Evolutionary conservation across 1,284 basidiomycete genomes (phyloP).

Genomic region (Xerocomus amazonicus): DNA sequence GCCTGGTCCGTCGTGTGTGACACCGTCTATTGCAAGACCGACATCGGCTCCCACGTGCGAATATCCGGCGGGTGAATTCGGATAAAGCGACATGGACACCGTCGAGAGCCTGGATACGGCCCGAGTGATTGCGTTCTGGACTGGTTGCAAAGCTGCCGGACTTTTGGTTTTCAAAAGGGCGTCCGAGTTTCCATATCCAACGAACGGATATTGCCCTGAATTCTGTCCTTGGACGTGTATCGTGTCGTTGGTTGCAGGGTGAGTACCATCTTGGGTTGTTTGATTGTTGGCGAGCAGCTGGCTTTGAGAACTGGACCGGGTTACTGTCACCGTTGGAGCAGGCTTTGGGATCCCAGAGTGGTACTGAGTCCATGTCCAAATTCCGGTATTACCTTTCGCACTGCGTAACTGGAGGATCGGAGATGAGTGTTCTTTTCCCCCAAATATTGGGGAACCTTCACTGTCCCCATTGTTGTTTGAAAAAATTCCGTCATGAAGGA

Average conservation of each 20-base stretch:
- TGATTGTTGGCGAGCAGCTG: conserved; percentile 7
- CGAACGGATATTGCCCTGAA: conserved; percentile 24
- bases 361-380: conserved; percentile 65
- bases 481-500: conserved; percentile 53
- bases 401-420: conserved; percentile 35
- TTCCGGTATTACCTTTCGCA: conserved; percentile 33
- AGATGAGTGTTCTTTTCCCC: conserved; percentile 64
- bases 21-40: conserved; percentile 43
- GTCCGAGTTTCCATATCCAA: conserved; percentile 17
- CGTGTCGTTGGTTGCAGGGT: conserved; percentile 1
- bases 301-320: conserved; percentile 23
- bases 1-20: conserved; percentile 43
- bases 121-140: conserved; percentile 36
- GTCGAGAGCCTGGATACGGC: conserved; percentile 47
- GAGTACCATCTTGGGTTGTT: neutral
- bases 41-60: conserved; percentile 32
- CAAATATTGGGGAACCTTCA: conserved; percentile 71
- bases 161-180: conserved; percentile 22
- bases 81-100: conserved; percentile 52
- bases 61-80: conserved; percentile 40
- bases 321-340: conserved; percentile 26
- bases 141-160: conserved; percentile 33
- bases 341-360: conserved; percentile 39
- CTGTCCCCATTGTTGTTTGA: conserved; percentile 40
- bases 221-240: conserved; percentile 10